Percentiles rank a stretch among this genome's conserved stretches.
phyloP scores from a whole-genome alignment of 1,284 basidiomycete species.

The Ustilago hordei region DNA sequence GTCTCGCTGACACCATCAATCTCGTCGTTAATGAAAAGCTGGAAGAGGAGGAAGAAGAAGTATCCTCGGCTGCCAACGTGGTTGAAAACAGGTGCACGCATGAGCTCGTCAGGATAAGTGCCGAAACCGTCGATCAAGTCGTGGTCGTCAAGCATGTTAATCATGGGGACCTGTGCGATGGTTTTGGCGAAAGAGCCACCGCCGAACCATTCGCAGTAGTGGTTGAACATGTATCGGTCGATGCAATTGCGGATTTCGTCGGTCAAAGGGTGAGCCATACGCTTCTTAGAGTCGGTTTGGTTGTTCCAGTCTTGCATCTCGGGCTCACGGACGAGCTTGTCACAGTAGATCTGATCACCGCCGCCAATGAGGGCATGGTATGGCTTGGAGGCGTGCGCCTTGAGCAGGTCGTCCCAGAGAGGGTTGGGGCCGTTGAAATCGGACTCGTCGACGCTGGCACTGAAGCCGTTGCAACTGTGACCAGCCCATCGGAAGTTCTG shows the following conservation, averaged over 20 bases:
- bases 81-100: slow-evolving; percentile 65
- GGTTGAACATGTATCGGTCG: slow-evolving; percentile 81
- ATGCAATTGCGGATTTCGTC: slow-evolving; percentile 82
- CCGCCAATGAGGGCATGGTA: slow-evolving; percentile 89
- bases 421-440: slow-evolving; percentile 70
- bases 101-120: slow-evolving; percentile 73
- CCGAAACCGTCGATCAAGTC: slow-evolving; percentile 90
- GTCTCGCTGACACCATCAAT: slow-evolving; percentile 54
- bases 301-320: slow-evolving; percentile 82
- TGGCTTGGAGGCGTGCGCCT: slow-evolving; percentile 81
- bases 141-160: slow-evolving; percentile 76
- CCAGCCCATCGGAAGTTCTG: slow-evolving; percentile 93
- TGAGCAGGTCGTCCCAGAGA: slow-evolving; percentile 91
- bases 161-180: slow-evolving; percentile 85
- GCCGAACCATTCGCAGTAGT: slow-evolving; percentile 81
- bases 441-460: slow-evolving; percentile 71
- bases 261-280: slow-evolving; percentile 77
- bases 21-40: slow-evolving; percentile 65
- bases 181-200: slow-evolving; percentile 91
- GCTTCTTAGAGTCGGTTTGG: slow-evolving; percentile 76
- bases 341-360: slow-evolving; percentile 68
- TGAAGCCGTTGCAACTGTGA: slow-evolving; percentile 78
- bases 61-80: slow-evolving; percentile 59
- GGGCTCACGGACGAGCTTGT: slow-evolving; percentile 61
- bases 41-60: slow-evolving; percentile 68